Evolutionary conservation across 2,329 filamentous ascomycete species (phyloP).

Genomic region (Stachybotrys elegans): DNA sequence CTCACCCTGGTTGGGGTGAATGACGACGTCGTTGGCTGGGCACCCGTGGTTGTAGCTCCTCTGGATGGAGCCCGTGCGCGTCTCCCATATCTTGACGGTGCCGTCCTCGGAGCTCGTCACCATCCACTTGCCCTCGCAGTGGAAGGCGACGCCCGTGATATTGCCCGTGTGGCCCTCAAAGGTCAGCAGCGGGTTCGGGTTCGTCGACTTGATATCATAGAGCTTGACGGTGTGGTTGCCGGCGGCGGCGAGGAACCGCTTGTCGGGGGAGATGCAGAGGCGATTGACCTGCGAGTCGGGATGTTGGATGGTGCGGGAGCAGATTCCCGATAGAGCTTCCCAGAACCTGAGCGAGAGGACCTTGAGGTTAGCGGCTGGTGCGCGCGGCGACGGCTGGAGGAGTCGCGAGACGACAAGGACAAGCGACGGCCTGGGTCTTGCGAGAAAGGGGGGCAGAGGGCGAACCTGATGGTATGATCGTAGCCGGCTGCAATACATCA

Average conservation of each 20-base stretch:
- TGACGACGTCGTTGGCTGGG: conserved; percentile 96
- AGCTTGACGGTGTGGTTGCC: conserved; percentile 85
- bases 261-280: conserved; percentile 96
- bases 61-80: conserved; percentile 77
- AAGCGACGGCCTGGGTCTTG: not conserved
- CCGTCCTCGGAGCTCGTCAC: conserved; percentile 96
- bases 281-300: conserved; percentile 98
- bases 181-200: conserved; percentile 84
- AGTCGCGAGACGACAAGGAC: not conserved
- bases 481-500: conserved; percentile 44
- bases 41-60: conserved; percentile 87
- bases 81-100: conserved; percentile 97
- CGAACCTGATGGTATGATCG: conserved; percentile 57
- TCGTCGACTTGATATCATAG: conserved; percentile 98
- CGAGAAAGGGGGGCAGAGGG: too few species aligned
- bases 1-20: conserved; percentile 97
- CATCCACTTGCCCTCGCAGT: conserved; percentile 99
- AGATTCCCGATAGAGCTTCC: conserved; percentile 97
- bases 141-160: conserved; percentile 93
- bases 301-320: conserved; percentile 95
- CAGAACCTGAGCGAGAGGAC: conserved; percentile 67
- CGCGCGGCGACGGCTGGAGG: too few species aligned
- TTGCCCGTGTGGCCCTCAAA: conserved; percentile 97
- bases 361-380: conserved; percentile 10
- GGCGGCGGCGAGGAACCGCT: conserved; percentile 85